Conservation (phyloP, 192 early-diverging fungal species). For the Coemansia sp. region DNA sequence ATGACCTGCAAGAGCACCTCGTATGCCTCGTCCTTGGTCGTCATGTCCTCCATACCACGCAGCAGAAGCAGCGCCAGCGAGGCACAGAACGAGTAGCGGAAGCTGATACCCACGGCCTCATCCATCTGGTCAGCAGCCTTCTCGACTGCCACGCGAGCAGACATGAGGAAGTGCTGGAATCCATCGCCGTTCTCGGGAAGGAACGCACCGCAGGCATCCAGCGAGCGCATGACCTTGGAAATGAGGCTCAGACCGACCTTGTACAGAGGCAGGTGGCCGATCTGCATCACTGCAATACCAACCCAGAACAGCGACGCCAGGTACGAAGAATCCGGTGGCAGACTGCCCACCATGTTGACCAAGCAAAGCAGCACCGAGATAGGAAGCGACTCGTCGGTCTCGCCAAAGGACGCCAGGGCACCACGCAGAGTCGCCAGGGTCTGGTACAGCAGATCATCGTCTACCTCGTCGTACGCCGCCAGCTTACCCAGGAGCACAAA, state of each 20-base stretch:
- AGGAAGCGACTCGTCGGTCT: slow-evolving; percentile 74
- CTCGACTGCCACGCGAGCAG: slow-evolving; percentile 65
- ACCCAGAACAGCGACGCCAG: slow-evolving; percentile 90
- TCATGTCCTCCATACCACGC: slow-evolving; percentile 76
- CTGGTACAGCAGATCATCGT: slow-evolving; percentile 92
- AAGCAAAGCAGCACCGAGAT: slow-evolving; percentile 86
- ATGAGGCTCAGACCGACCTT: slow-evolving; percentile 66
- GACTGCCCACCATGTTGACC: slow-evolving; percentile 80
- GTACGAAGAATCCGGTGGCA: slow-evolving; percentile 80
- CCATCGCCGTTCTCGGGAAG: slow-evolving; percentile 57
- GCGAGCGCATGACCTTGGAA: slow-evolving; percentile 65
- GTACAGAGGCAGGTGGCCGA: slow-evolving; percentile 81
- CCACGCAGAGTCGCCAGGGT: slow-evolving; percentile 85
- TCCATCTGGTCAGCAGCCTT: slow-evolving; percentile 73
- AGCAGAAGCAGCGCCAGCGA: slow-evolving; percentile 76
- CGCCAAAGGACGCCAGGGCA: slow-evolving; percentile 80
- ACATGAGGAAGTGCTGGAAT: slow-evolving; percentile 69
- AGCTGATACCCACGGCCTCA: slow-evolving; percentile 70
- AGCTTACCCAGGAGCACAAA: slow-evolving; percentile 89
- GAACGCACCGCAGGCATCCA: slow-evolving; percentile 74
- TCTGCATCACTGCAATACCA: slow-evolving; percentile 78
- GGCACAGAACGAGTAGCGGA: slow-evolving; percentile 83
- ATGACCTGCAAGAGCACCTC: slow-evolving; percentile 70
- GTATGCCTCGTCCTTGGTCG: slow-evolving; percentile 69
- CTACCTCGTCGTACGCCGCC: slow-evolving; percentile 77